Evolutionary conservation across 140 eudicot genomes (phyloP), one percentile per base, ranked within the genome.

Genomic region (Erigeron philadelphicus): DNA sequence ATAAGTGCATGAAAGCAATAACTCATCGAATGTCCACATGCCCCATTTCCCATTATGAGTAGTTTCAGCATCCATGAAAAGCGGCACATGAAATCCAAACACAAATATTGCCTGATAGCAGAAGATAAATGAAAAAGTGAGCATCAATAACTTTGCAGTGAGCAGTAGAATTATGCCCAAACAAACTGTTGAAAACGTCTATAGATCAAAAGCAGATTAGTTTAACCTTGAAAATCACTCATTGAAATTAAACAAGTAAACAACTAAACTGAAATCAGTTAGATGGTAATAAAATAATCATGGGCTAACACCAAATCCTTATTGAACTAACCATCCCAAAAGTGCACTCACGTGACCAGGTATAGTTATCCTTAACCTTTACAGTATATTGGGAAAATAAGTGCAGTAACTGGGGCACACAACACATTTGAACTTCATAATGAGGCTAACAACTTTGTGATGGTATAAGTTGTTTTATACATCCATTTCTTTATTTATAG

Each of bases 61-160:
- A 40, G 77, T 78, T 47, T 73, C 81, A 12, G 61, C 50, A 25
- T 82, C 91, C 73, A 79, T 64, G 74, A 81, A 86, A 62, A 88
- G 81, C 6, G 96, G 94, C 73, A 85, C 85, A 18, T 83, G 80
- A 66, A 85, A 85, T 41, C 94, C 96, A 69, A 88, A 88, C 75
- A 88, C 81, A 54, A 81, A 81, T 43, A 88, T 75, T 10, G 83
- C 90, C 96, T 88, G 82, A 41, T 43, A 63, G 42, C 63, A 74
- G 52, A 64, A 60, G 11, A 63, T 15, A 48, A 70, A 64, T 47
- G 38, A 31, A 18, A 41, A 12, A 35, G 25, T 3, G 50, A 52
- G 41, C 45, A 54, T 58, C 66, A 63, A 63, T 21, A 46, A 38
- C 69, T 75, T 46, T 12, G 11, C 7, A 13, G 1, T 11, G 5